Base-by-base conservation (phyloP, 768 basidiomycete genomes). In the Tubosaeta sp. region DNA sequence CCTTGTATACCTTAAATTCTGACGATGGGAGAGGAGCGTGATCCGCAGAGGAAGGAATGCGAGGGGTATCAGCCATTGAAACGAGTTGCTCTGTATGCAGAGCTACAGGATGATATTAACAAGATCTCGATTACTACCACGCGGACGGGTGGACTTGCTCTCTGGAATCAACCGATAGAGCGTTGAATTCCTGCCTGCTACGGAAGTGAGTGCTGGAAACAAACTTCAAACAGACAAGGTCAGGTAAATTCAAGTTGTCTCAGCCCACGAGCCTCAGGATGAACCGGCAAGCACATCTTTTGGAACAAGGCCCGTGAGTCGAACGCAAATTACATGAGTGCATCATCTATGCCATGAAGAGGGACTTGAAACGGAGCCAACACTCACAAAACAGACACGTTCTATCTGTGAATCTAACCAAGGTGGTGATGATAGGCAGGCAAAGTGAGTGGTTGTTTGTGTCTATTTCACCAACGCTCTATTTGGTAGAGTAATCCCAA, bases 261-360 rank as follows among this genome's bases (percentile, higher is more conserved):
- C 87, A 89, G 79, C 69, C 64, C 77, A 74, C 69, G 69, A 62
- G 60, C 75, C 79, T 76, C 86, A 86, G 85, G 80, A 75, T 71
- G 73, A 65, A 79, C 84, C 73, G 87, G 87, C 87, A 74, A 75
- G 83, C 79, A 75, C 72, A 71, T 81, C 86, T 79, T 88, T 87
- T 85, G 80, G 77, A 72, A 59, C 76, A 74, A 73, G 75, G 73
- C 66, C 64, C 67, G 69, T 66, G 74, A 66, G 71, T 90, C 87
- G 86, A 89, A 89, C 87, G 87, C 87, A 90, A 90, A 90, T 90
- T 90, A 90, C 87, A 72, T 75, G 58, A 73, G 68, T 70, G 59
- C 85, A 88, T 87, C 76, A 72, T 79, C 4, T 55, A 21, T 8
- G 25, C 13, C 60, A 51, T 29, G 46, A 39, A 52, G 51, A 10